phyloP scores from a whole-genome alignment of 768 basidiomycete genomes.

The Symmetrospora coprosmae region DNA sequence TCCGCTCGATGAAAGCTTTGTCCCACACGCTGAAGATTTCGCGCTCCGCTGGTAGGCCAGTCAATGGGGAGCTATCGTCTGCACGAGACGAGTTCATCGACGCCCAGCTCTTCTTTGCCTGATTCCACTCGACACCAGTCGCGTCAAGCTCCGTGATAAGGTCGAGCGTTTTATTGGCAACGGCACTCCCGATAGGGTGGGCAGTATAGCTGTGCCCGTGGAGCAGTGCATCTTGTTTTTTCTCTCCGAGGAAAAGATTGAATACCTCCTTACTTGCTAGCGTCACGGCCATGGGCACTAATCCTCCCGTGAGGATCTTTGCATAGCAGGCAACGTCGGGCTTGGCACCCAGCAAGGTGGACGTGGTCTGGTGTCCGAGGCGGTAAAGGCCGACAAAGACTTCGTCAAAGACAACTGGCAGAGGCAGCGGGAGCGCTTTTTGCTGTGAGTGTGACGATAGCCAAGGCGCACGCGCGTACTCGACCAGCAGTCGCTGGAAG shows the following conservation, averaged over 20 bases:
- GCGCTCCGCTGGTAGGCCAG: too few species aligned
- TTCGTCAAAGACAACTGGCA: constrained; percentile 90
- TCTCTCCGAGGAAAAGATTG: constrained; percentile 56
- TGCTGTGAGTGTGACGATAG: too few species aligned
- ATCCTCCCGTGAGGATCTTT: constrained; percentile 83
- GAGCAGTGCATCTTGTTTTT: constrained; percentile 69
- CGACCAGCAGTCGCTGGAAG: constrained; percentile 76
- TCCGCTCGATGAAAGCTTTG: constrained; percentile 49
- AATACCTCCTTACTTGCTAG: constrained; percentile 69
- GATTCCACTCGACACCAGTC: constrained; percentile 46
- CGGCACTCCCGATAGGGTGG: constrained; percentile 79
- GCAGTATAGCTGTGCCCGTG: constrained; percentile 96
- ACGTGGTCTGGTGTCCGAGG: constrained; percentile 55
- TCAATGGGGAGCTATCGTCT: not conserved
- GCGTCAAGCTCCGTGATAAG: constrained; percentile 46
- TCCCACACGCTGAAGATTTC: constrained; percentile 74
- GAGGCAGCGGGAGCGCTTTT: constrained; percentile 42
- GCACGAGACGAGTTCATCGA: not conserved
- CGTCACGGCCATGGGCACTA: constrained; percentile 72
- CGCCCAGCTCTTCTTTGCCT: constrained; percentile 51
- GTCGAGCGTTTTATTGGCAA: constrained; percentile 65
- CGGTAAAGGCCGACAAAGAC: constrained; percentile 90
- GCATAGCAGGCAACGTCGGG: constrained; percentile 88
- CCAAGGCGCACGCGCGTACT: constrained; percentile 53
- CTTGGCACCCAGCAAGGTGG: constrained; percentile 47